Percentiles rank a stretch among this genome's conserved stretches.
Conservation (phyloP, 2,329 filamentous ascomycete genomes). For the Plectosphaerella sp. region DNA sequence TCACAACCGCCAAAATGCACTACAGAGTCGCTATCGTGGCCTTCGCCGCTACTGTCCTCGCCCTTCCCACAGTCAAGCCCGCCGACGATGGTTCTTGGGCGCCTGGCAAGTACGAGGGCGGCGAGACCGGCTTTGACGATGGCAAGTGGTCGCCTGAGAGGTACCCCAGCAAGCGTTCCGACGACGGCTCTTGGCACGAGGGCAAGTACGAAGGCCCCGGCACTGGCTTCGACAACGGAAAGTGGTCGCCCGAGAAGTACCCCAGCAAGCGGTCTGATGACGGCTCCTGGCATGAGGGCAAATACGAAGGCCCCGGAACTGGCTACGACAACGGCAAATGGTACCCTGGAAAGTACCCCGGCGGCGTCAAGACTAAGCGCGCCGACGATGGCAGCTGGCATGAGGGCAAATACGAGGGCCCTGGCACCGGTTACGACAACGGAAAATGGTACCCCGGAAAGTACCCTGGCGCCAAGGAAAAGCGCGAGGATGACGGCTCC, state of each 20-base stretch:
- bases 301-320: constrained; percentile 4
- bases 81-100: constrained; percentile 6
- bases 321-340: constrained; percentile 3
- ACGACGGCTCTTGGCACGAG: constrained; percentile 5
- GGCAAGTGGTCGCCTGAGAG: constrained; percentile 4
- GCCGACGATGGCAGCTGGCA: not conserved
- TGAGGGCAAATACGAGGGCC: constrained; percentile 5
- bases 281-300: constrained; percentile 1
- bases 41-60: constrained; percentile 9
- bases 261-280: constrained; percentile 6
- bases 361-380: too few relatives aligned
- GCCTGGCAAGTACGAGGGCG: constrained; percentile 4
- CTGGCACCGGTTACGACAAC: constrained; percentile 5
- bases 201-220: constrained; percentile 10
- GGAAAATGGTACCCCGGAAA: constrained; percentile 6
- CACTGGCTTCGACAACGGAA: constrained; percentile 4
- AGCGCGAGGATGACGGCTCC: constrained; percentile 4
- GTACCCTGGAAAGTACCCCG: constrained; percentile 5
- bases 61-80: constrained; percentile 6
- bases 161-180: constrained; percentile 1
- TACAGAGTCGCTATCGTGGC: constrained; percentile 10
- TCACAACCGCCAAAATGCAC: constrained; percentile 2
- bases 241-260: constrained; percentile 7
- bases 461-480: constrained; percentile 1
- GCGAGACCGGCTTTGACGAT: not conserved